Percentiles rank a stretch among this genome's conserved stretches.
These are phyloP conservation scores for Cercospora sesami DNA, from an alignment of 2,329 filamentous ascomycete genomes.

Conservation along the genomic window DNA sequence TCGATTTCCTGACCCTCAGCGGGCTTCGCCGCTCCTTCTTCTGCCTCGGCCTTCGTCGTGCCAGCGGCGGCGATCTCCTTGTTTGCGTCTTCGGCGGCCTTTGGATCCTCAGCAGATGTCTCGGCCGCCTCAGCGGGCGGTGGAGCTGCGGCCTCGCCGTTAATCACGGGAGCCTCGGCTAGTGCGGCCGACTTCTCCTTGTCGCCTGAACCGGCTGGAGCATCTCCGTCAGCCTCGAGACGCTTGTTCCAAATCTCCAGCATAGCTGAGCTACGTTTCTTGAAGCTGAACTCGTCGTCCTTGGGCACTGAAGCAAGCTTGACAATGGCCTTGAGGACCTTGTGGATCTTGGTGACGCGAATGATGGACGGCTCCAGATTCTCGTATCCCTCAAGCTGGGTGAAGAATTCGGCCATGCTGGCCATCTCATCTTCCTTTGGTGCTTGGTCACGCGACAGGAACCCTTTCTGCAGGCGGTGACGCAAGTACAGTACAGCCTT, in stretches of 20 bases:
- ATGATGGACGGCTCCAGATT: constrained; percentile 90
- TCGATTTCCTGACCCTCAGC: constrained; percentile 28
- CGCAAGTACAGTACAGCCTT: constrained; percentile 84
- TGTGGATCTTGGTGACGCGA: constrained; percentile 93
- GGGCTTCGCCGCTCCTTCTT: constrained; percentile 20
- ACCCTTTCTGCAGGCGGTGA: constrained; percentile 91
- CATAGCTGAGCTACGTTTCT: constrained; percentile 73
- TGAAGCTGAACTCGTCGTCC: constrained; percentile 88
- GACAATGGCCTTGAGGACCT: constrained; percentile 91
- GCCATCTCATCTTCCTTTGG: constrained; percentile 87
- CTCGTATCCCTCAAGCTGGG: constrained; percentile 74
- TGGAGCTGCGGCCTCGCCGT: constrained; percentile 33
- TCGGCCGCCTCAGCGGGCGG: constrained; percentile 21
- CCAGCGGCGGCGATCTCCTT: constrained; percentile 15
- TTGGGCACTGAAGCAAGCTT: constrained; percentile 83
- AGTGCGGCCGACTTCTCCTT: constrained; percentile 30
- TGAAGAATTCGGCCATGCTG: constrained; percentile 72
- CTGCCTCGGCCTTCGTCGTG: constrained; percentile 15
- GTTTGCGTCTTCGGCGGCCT: constrained; percentile 32
- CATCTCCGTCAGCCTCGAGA: constrained; percentile 48
- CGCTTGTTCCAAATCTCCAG: constrained; percentile 88
- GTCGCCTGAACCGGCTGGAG: constrained; percentile 42
- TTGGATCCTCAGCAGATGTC: constrained; percentile 28
- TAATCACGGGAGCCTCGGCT: constrained; percentile 16
- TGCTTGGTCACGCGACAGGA: constrained; percentile 77